Conservation (phyloP, 2,329 filamentous ascomycete genomes). For the Colletotrichum higginsianum region DNA sequence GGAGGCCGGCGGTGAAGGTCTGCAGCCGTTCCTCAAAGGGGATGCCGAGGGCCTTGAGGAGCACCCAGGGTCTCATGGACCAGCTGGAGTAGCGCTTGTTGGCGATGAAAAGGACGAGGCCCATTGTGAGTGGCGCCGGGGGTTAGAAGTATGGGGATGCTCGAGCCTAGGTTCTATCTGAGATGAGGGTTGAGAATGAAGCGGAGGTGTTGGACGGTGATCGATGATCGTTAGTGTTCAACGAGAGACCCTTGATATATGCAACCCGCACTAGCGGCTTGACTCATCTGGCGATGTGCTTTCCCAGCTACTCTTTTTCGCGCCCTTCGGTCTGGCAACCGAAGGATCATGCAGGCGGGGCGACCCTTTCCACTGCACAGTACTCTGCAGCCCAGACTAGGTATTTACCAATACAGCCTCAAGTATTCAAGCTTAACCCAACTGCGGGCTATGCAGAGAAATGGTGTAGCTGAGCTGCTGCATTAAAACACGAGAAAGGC, state of each 20-base stretch:
- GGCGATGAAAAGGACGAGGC: conserved; percentile 58
- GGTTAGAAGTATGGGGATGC: background rate
- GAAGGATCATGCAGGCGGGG: conserved; percentile 2
- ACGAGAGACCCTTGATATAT: background rate
- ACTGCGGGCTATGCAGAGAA: background rate
- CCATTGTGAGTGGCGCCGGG: conserved; percentile 47
- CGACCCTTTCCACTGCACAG: background rate
- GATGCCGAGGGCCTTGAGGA: conserved; percentile 59
- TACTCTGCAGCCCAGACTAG: background rate
- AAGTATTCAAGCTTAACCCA: background rate
- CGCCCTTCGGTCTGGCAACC: background rate
- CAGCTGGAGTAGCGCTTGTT: conserved; percentile 64
- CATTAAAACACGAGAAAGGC: no score
- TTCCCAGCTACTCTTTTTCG: background rate
- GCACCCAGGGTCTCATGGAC: conserved; percentile 63
- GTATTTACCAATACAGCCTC: background rate
- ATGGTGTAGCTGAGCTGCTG: background rate
- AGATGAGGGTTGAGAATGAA: background rate
- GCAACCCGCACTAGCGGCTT: background rate
- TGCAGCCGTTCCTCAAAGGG: conserved; percentile 59
- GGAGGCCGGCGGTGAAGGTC: conserved; percentile 50
- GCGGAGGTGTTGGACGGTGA: background rate
- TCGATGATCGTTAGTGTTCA: no score
- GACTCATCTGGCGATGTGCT: conserved; percentile 25
- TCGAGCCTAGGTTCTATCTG: background rate